Base-by-base conservation (phyloP, 768 basidiomycete genomes). In the Pisolithus sp. region DNA sequence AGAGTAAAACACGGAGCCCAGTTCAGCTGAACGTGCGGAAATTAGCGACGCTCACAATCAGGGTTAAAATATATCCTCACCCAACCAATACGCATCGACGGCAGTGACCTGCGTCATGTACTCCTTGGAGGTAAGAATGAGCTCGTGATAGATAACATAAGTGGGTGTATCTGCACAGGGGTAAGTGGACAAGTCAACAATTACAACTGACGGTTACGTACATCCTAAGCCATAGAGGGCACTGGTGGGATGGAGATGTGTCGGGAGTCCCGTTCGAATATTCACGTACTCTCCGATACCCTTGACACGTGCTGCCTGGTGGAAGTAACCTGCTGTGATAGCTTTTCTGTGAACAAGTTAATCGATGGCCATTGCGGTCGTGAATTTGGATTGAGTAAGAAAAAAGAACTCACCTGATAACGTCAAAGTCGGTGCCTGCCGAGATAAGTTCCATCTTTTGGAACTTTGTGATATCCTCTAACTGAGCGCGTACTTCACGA, bases 51-150 rank as follows among this genome's bases (percentile, higher is more conserved):
- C 40, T 42, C 24, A 26, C 37, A 10, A 15, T 23, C 15, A 28
- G 7, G 13, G 2, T 12, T 12, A 20, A 37, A 8, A 53, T 39
- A 0, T 5, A 39, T 49, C 3, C 77, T 64, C 69, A 90, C 93
- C 93, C 34, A 98, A 79, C 96, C 96, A 99, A 69, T 93, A 93
- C 3, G 96, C 85, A 64, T 98, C 93, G 55, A 98, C 89, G 0
- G 95, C 84, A 2, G 96, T 97, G n/a, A 99, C 96, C 67, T 93
- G 93, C 17, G 94, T 95, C 94, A 97, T 96, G 71, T 99, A 99
- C 69, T 91, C 86, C 63, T 94, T 95, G 30, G 93, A 94, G 10
- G 93, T 95, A 59, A 95, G 73, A 55, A 96, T 94, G 50, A 95
- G 77, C 63, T 97, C 95, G 65, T 99, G 96, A 66, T 98, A 99